Percentiles rank a stretch among this genome's conserved stretches.
phyloP scores from a whole-genome alignment of 495 filamentous ascomycete genomes.

The Talaromyces adpressus region DNA sequence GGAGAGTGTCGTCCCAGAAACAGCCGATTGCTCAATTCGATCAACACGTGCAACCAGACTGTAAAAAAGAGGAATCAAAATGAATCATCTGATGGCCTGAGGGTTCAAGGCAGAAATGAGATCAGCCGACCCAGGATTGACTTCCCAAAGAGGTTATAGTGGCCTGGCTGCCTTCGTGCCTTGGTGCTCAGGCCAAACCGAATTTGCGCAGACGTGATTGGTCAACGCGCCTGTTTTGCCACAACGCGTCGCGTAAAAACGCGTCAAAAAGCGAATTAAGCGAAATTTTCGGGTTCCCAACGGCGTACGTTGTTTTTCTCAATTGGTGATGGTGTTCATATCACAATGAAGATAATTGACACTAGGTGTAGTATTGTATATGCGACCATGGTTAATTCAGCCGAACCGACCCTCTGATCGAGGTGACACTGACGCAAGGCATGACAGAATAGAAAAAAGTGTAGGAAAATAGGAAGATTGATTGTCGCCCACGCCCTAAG shows the following conservation, averaged over 20 bases:
- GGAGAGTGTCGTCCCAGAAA: background rate
- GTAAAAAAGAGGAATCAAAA: background rate
- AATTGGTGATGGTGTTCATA: background rate
- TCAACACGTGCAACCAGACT: background rate
- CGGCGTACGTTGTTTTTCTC: background rate
- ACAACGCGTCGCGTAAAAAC: slow-evolving; percentile 1
- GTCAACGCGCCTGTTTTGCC: slow-evolving; percentile 1
- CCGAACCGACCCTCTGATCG: background rate
- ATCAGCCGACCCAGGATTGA: background rate
- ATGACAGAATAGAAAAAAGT: background rate
- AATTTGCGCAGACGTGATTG: background rate
- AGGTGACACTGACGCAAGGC: background rate
- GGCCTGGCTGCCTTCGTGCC: slow-evolving; percentile 3
- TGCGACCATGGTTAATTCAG: background rate
- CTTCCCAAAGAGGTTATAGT: slow-evolving; percentile 4
- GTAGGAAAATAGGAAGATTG: background rate
- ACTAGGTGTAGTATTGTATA: background rate
- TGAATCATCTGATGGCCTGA: background rate
- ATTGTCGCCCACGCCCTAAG: background rate
- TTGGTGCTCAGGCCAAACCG: slow-evolving; percentile 2
- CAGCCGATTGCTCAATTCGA: background rate
- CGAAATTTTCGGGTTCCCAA: background rate
- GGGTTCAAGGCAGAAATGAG: background rate
- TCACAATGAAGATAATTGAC: background rate
- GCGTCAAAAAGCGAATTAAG: background rate